phyloP scores from a whole-genome alignment of 2,329 filamentous ascomycete genomes.

The Apiospora hydei region DNA sequence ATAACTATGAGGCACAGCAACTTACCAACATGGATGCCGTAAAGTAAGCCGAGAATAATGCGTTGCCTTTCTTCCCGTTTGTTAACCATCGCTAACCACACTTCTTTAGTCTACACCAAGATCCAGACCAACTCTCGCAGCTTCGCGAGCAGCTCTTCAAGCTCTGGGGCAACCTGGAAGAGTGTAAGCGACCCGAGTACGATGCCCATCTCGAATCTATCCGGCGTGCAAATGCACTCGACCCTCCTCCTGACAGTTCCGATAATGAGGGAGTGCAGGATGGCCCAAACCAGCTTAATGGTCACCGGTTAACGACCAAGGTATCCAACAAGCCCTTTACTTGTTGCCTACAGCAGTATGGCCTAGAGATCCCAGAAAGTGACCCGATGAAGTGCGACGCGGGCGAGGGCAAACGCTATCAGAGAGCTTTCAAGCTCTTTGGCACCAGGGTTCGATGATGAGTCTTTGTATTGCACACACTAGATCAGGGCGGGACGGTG shows the following conservation, averaged over 20 bases:
- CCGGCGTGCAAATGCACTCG: conserved; percentile 36
- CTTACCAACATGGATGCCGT: conserved; percentile 57
- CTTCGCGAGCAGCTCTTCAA: conserved; percentile 76
- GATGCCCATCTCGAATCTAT: conserved; percentile 36
- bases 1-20: conserved; percentile 60
- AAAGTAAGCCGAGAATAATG: conserved; percentile 41
- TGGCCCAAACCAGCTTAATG: background rate
- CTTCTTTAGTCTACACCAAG: conserved; percentile 60
- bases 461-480: too few relatives aligned
- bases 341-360: conserved; percentile 77
- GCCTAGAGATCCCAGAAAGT: conserved; percentile 54
- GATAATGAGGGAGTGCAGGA: conserved; percentile 26
- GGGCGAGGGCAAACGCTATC: conserved; percentile 60
- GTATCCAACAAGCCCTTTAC: conserved; percentile 67
- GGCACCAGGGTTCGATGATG: conserved; percentile 61
- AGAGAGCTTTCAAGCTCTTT: conserved; percentile 70
- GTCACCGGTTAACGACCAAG: conserved; percentile 29
- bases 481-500: background rate
- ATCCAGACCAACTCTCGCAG: conserved; percentile 53
- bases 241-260: conserved; percentile 49
- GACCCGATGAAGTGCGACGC: conserved; percentile 53
- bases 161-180: conserved; percentile 87
- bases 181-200: conserved; percentile 60
- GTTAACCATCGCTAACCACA: background rate
- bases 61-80: background rate